Base-by-base conservation (phyloP, 805 yeast genomes). In the Metschnikowia similis region DNA sequence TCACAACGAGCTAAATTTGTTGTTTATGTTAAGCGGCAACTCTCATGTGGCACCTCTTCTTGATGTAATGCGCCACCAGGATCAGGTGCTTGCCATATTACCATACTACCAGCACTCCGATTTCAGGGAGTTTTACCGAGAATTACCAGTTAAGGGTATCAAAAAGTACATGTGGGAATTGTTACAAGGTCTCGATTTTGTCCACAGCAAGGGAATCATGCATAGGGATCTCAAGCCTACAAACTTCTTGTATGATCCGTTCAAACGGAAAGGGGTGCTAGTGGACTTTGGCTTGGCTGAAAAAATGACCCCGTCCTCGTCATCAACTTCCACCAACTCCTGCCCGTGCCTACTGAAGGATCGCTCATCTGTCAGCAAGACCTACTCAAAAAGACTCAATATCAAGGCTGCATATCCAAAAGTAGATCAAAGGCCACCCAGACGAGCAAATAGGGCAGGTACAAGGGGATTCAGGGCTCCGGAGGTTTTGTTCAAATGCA, bases 391-490 rank as follows among this genome's bases (percentile, higher is more conserved):
- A 46, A 55, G 66, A 2, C 56, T 62, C 43, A 63, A 64, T 43
- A 56, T 74, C 34, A 69, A 75, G 57, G 75, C 76, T 1, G 66
- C 97, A 1, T 89, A 87, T 62, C 86, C 90, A 8, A 89, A 89
- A 63, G 88, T 87, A 59, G 99, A 94, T 69, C 81, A 81, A 45
- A 76, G 98, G 58, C 87, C 95, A 0, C 88, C 94, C 1, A 78
- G 96, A 60, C 78, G 99, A 50, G 98, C 98, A 0, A 94, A 94
- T 61, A 82, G 99, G 59, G 99, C 99, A 14, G 97, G 97, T 8
- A 90, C 97, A 1, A 76, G 97, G 58, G 97, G 97, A 0, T 90
- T 90, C 62, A 76, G 97, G 57, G 96, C 97, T 0, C 97, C 97
- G 0, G 97, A 90, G 64, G 97, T 90, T 4, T 70, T 91, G 48